Evolutionary conservation across 441 rosid genomes (phyloP).

Genomic region (Mallotus japonicus): DNA sequence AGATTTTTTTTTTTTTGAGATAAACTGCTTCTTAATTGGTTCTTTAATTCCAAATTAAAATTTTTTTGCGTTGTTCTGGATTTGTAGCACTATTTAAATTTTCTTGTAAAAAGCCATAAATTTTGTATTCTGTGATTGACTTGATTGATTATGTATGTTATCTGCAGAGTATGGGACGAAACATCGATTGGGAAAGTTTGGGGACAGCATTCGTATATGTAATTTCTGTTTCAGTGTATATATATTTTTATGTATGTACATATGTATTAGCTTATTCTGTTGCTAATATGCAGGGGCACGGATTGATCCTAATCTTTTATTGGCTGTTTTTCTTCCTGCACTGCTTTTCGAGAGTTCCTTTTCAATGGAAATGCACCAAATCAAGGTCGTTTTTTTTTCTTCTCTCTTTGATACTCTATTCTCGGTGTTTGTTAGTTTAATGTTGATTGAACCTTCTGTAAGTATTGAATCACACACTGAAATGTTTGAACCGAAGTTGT

Average conservation of each 20-base stretch:
- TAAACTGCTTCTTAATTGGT: no score
- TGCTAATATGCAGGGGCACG: constrained; percentile 58
- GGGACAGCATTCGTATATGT: constrained; percentile 86
- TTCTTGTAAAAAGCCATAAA: no score
- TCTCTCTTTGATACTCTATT: background rate
- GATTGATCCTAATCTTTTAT: constrained; percentile 72
- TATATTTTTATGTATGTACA: background rate
- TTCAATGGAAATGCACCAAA: constrained; percentile 91
- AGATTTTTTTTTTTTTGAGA: no score
- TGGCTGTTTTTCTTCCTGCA: constrained; percentile 94
- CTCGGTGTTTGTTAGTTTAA: background rate
- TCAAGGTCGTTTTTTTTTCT: constrained; percentile 54
- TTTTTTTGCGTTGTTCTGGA: no score
- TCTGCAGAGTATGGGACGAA: constrained; percentile 72
- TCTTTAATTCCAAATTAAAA: no score
- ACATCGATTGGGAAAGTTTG: constrained; percentile 70
- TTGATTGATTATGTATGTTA: background rate
- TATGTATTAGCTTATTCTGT: background rate
- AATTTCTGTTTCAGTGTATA: constrained; percentile 33
- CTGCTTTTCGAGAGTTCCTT: constrained; percentile 96
- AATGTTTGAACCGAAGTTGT: background rate
- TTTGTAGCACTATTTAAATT: no score
- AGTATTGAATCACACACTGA: background rate
- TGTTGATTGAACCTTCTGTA: background rate
- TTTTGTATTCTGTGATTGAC: background rate